These are phyloP conservation scores for Scedosporium aurantiacum DNA, from an alignment of 2,329 filamentous ascomycete genomes.

Conservation along the genomic window DNA sequence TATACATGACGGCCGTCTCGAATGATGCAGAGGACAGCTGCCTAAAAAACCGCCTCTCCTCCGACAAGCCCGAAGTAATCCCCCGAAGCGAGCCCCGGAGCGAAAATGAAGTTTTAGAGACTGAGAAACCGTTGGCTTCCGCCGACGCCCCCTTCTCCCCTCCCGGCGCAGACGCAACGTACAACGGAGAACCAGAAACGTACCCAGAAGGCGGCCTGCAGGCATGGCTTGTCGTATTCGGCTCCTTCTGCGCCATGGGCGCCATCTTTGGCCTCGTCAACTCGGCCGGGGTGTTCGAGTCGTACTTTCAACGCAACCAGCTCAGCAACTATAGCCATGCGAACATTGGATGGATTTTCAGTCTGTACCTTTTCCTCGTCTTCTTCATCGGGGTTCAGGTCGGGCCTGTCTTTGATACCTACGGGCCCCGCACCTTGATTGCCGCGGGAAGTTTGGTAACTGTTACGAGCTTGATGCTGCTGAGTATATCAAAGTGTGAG, in stretches of 20 bases:
- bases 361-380: conserved; percentile 67
- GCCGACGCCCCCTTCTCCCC: no score
- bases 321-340: conserved; percentile 55
- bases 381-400: conserved; percentile 77
- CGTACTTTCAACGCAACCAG: conserved; percentile 64
- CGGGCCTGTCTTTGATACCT: conserved; percentile 69
- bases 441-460: conserved; percentile 51
- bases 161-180: no score
- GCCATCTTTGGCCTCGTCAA: conserved; percentile 65
- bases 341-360: conserved; percentile 77
- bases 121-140: no score
- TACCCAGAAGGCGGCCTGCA: conserved; percentile 58
- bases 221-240: conserved; percentile 70
- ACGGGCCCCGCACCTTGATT: conserved; percentile 60
- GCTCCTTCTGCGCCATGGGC: conserved; percentile 60
- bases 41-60: conserved; percentile 5
- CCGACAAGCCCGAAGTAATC: background rate
- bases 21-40: conserved; percentile 7
- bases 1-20: background rate
- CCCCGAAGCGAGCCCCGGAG: background rate
- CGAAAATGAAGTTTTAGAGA: background rate
- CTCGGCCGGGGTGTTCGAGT: conserved; percentile 64
- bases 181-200: conserved; percentile 2
- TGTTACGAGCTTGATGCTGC: conserved; percentile 49
- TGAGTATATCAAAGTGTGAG: conserved; percentile 54